These are phyloP conservation scores for Taxillus chinensis DNA, from an alignment of 164 flowering plant genomes.

Conservation along the genomic window DNA sequence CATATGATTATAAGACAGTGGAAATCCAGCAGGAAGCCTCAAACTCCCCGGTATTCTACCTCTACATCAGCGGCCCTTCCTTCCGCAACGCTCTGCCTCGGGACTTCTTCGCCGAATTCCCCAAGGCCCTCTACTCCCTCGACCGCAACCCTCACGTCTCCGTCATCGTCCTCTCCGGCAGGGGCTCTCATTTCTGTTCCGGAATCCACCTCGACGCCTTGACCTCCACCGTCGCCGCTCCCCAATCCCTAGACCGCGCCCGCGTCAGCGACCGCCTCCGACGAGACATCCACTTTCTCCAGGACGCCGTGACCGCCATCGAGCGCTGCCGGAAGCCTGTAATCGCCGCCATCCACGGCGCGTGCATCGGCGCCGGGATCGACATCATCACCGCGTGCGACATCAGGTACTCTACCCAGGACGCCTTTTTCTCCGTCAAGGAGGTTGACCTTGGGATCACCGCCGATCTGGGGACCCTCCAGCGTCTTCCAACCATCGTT, in stretches of 20 bases:
- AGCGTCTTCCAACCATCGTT: conserved; percentile 77
- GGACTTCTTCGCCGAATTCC: conserved; percentile 75
- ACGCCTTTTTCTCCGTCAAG: conserved; percentile 68
- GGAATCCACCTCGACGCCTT: conserved; percentile 65
- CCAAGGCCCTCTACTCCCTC: conserved; percentile 53
- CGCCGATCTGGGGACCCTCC: conserved; percentile 84
- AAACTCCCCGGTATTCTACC: conserved; percentile 25
- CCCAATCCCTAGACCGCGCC: conserved; percentile 35
- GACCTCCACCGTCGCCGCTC: background rate
- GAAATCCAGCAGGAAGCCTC: conserved; percentile 11
- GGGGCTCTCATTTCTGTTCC: conserved; percentile 67
- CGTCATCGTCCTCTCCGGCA: conserved; percentile 58
- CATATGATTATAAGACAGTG: conserved; percentile 14
- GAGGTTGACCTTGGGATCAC: conserved; percentile 78
- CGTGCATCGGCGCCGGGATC: conserved; percentile 79
- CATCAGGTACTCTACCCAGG: conserved; percentile 51
- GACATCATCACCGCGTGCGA: conserved; percentile 84
- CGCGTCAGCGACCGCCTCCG: conserved; percentile 49
- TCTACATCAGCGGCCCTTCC: conserved; percentile 53
- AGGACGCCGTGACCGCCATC: conserved; percentile 58
- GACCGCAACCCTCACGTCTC: conserved; percentile 51
- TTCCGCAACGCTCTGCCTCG: conserved; percentile 54
- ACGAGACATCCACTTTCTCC: conserved; percentile 46
- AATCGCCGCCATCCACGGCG: conserved; percentile 61
- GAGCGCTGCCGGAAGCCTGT: conserved; percentile 82